These are phyloP conservation scores for Orobanche coerulescens DNA, from an alignment of 257 asterid genomes.

Conservation along the genomic window DNA sequence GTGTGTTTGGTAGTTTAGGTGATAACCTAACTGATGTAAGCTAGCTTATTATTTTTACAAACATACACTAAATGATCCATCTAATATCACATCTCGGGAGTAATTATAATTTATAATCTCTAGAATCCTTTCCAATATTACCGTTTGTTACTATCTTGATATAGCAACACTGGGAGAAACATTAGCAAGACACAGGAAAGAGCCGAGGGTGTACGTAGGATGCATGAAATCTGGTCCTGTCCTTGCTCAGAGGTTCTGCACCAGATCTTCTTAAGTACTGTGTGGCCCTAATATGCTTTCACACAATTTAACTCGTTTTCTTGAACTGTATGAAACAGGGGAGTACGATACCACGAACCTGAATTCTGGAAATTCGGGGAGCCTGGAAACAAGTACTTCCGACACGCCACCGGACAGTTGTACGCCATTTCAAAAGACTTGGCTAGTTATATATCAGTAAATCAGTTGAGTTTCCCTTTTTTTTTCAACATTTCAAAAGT, in stretches of 20 bases:
- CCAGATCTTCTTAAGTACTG: not conserved
- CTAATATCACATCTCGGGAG: not conserved
- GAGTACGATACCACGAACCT: constrained; percentile 90
- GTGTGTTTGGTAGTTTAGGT: no score
- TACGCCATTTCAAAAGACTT: constrained; percentile 84
- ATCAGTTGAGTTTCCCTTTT: constrained; percentile 47
- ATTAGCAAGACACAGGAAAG: constrained; percentile 55
- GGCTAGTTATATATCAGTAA: constrained; percentile 62
- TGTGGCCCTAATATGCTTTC: not conserved
- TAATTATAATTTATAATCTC: not conserved
- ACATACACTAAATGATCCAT: no score
- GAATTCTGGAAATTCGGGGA: constrained; percentile 94
- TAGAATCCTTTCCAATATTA: not conserved
- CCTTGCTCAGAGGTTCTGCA: constrained; percentile 65
- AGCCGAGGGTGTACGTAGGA: constrained; percentile 67
- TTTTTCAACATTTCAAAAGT: not conserved
- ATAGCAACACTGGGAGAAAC: constrained; percentile 80
- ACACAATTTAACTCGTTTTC: not conserved
- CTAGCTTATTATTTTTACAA: no score
- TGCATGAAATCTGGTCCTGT: constrained; percentile 98
- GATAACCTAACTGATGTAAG: no score
- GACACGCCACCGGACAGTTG: constrained; percentile 91
- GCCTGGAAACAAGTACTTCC: constrained; percentile 82
- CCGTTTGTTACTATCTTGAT: not conserved
- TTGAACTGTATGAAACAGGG: constrained; percentile 38